These are phyloP conservation scores for Fusarium sp. DNA, from an alignment of 2,329 filamentous ascomycete species.

Conservation along the genomic window DNA sequence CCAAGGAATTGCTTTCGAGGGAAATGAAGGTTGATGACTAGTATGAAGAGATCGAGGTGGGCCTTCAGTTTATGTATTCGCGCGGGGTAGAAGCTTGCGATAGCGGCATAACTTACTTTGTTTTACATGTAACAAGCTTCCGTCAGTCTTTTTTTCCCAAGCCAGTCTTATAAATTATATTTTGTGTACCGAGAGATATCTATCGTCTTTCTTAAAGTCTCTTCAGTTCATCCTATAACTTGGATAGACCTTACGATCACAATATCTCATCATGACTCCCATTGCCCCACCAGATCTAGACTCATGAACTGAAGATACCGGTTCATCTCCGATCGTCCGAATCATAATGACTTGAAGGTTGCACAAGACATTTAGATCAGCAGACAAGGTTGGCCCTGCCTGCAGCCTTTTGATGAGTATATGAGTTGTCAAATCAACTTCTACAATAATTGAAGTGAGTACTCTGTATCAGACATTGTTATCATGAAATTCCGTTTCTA, in stretches of 20 bases:
- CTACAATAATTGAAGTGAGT: neutral
- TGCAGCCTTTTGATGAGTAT: neutral
- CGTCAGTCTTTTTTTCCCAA: too few species aligned
- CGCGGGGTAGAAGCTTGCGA: conserved; percentile 27
- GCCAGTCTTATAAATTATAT: neutral
- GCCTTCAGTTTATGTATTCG: conserved; percentile 16
- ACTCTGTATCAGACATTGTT: neutral
- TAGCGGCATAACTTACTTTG: conserved; percentile 10
- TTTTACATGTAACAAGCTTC: neutral
- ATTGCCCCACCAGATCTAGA: conserved; percentile 3
- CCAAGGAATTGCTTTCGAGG: neutral
- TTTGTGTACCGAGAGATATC: neutral
- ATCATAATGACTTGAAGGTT: neutral
- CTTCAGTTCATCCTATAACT: neutral
- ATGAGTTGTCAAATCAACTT: neutral
- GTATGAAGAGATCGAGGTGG: conserved; percentile 1
- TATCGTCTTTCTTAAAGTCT: neutral
- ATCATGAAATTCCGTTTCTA: conserved; percentile 5
- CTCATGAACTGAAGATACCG: neutral
- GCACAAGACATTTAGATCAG: neutral
- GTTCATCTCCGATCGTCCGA: conserved; percentile 7
- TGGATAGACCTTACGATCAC: neutral
- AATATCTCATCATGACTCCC: conserved; percentile 1
- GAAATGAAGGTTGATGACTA: neutral
- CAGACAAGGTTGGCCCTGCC: too few species aligned